A percentile compares a stretch with the other conserved stretches of the same genome.
Conservation (phyloP, 495 filamentous ascomycete species). For the Daldinia loculata region DNA sequence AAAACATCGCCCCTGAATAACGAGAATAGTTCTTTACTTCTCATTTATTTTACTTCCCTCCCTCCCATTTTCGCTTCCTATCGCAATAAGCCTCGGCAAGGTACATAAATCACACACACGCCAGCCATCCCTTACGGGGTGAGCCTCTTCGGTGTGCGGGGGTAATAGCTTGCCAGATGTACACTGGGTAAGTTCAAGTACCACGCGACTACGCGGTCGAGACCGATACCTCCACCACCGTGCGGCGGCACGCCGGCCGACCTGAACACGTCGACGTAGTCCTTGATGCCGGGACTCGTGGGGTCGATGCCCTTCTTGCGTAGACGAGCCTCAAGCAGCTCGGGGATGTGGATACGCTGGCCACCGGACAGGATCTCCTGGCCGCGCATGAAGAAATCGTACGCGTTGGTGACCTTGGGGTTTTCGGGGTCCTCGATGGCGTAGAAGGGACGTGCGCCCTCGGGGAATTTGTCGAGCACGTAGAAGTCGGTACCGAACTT, state of each 20-base stretch:
- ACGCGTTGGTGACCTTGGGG: constrained; percentile 78
- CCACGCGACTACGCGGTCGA: constrained; percentile 90
- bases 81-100: not conserved
- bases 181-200: constrained; percentile 86
- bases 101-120: not conserved
- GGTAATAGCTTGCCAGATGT: constrained; percentile 79
- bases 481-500: constrained; percentile 94
- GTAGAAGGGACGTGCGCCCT: constrained; percentile 86
- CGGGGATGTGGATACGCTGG: constrained; percentile 82
- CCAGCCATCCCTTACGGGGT: constrained; percentile 60
- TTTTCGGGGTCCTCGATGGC: constrained; percentile 78
- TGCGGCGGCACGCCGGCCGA: constrained; percentile 79
- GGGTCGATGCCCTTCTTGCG: constrained; percentile 77
- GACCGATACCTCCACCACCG: constrained; percentile 84
- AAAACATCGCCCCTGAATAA: not conserved
- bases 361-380: constrained; percentile 90
- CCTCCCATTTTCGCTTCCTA: not conserved
- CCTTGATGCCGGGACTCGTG: constrained; percentile 74
- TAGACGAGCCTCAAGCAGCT: constrained; percentile 74
- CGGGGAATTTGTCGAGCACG: constrained; percentile 90
- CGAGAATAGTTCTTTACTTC: not conserved
- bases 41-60: not conserved
- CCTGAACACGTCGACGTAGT: constrained; percentile 84
- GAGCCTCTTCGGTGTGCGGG: constrained; percentile 84
- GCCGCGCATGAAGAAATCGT: constrained; percentile 92